A percentile compares a stretch with the other conserved stretches of the same genome.
These are phyloP conservation scores for Exserohilum turcica DNA, from an alignment of 2,329 filamentous ascomycete genomes.

Conservation along the genomic window DNA sequence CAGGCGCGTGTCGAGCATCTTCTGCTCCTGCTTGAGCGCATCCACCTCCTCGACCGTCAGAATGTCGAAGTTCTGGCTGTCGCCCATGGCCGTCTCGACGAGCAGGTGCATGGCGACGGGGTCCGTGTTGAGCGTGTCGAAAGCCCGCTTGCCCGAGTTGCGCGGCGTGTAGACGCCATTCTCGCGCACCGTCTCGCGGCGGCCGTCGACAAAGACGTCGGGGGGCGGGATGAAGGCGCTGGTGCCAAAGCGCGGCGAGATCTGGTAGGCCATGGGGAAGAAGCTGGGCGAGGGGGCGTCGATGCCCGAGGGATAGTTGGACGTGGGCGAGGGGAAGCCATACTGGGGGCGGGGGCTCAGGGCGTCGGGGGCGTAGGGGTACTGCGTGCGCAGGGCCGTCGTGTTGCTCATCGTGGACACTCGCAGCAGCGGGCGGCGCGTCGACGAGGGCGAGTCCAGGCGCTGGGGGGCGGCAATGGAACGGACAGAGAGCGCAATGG, in stretches of 20 bases:
- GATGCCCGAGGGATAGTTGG: slow-evolving; percentile 45
- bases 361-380: slow-evolving; percentile 37
- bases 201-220: slow-evolving; percentile 44
- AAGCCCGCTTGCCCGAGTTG: slow-evolving; percentile 36
- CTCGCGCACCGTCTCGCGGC: slow-evolving; percentile 34
- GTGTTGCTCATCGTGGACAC: slow-evolving; percentile 37
- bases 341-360: slow-evolving; percentile 42
- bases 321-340: slow-evolving; percentile 47
- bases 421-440: slow-evolving; percentile 12
- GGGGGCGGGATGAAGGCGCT: slow-evolving; percentile 47
- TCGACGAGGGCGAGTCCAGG: slow-evolving; percentile 14
- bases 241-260: slow-evolving; percentile 43
- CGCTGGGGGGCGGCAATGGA: slow-evolving; percentile 30
- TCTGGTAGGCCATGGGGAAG: slow-evolving; percentile 46
- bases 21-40: slow-evolving; percentile 83
- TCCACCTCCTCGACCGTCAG: slow-evolving; percentile 92
- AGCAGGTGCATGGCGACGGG: slow-evolving; percentile 84
- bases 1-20: slow-evolving; percentile 73
- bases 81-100: slow-evolving; percentile 88
- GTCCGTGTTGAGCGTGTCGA: slow-evolving; percentile 53
- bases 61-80: slow-evolving; percentile 84
- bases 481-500: slow-evolving; percentile 28
- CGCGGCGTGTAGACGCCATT: slow-evolving; percentile 37
- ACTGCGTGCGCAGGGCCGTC: slow-evolving; percentile 44
- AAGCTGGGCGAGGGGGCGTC: slow-evolving; percentile 41